Conservation (phyloP, 2,329 filamentous ascomycete genomes). For the Aaosphaeria pasadenensis region DNA sequence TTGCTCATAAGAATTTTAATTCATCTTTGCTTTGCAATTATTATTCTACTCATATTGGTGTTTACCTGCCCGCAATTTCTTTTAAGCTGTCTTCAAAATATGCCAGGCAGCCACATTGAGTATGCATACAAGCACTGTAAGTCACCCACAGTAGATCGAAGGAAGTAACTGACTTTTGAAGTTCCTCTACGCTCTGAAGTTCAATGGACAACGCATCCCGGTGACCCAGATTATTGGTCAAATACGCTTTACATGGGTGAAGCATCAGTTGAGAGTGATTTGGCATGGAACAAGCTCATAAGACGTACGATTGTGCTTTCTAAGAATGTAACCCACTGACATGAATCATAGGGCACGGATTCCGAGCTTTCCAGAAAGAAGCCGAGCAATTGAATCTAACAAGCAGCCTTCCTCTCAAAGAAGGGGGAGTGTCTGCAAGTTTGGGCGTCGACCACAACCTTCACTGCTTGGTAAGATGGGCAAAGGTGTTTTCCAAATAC, state of each 20-base stretch:
- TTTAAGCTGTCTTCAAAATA: not conserved
- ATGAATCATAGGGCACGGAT: not conserved
- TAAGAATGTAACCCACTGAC: not conserved
- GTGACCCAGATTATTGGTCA: slow-evolving; percentile 1
- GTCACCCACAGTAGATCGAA: not conserved
- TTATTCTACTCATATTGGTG: not conserved
- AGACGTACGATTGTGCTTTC: not conserved
- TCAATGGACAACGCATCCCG: not conserved
- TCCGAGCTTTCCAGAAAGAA: slow-evolving; percentile 1
- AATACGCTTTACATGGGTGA: not conserved
- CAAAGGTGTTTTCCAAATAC: not conserved
- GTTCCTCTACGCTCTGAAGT: not conserved
- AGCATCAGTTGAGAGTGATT: not conserved
- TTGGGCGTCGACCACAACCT: slow-evolving; percentile 1
- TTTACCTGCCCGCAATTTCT: not conserved
- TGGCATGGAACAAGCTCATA: not conserved
- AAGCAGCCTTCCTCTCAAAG: slow-evolving; percentile 1
- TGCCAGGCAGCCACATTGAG: not conserved
- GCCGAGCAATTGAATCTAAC: slow-evolving; percentile 1
- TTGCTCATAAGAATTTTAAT: not conserved
- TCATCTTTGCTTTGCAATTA: not conserved
- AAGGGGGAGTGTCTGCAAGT: not conserved
- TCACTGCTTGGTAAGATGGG: not conserved
- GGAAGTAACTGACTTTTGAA: not conserved
- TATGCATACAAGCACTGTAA: not conserved